Conservation (phyloP, 345 rosid genomes). For the Salix koriyanagi region DNA sequence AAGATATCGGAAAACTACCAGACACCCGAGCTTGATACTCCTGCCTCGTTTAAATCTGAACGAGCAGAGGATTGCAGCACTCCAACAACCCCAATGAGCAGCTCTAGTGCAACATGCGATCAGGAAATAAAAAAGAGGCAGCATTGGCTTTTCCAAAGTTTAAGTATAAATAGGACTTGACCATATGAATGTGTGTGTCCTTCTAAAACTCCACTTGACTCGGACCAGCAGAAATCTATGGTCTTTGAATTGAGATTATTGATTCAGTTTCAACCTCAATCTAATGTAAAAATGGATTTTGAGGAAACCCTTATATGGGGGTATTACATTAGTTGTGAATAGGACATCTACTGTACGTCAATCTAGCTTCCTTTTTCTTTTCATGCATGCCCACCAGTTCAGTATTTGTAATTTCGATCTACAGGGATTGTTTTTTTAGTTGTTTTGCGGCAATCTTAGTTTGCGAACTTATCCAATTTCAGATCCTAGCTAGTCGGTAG, state of each 20-base stretch:
- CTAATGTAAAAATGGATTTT: constrained; percentile 10
- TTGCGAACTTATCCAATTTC: not conserved
- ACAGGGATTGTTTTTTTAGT: no score
- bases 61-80: constrained; percentile 40
- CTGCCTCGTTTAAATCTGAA: constrained; percentile 29
- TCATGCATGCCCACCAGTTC: not conserved
- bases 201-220: constrained; percentile 1
- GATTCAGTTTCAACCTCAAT: constrained; percentile 16
- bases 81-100: constrained; percentile 51
- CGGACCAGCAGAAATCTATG: constrained; percentile 11
- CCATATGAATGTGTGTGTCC: constrained; percentile 5
- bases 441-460: not conserved
- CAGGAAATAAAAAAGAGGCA: constrained; percentile 50
- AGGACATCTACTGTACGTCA: not conserved
- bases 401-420: not conserved
- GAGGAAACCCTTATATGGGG: constrained; percentile 13
- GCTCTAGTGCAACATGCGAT: constrained; percentile 53
- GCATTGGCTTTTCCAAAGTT: constrained; percentile 70
- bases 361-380: not conserved
- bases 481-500: no score
- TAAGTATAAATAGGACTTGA: constrained; percentile 47
- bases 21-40: constrained; percentile 22
- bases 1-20: constrained; percentile 8
- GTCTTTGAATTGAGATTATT: constrained; percentile 22
- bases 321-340: constrained; percentile 21